Percentiles rank a stretch among this genome's conserved stretches.
phyloP scores from a whole-genome alignment of 306 rosid species.

The Cucurbita argyrosperma region DNA sequence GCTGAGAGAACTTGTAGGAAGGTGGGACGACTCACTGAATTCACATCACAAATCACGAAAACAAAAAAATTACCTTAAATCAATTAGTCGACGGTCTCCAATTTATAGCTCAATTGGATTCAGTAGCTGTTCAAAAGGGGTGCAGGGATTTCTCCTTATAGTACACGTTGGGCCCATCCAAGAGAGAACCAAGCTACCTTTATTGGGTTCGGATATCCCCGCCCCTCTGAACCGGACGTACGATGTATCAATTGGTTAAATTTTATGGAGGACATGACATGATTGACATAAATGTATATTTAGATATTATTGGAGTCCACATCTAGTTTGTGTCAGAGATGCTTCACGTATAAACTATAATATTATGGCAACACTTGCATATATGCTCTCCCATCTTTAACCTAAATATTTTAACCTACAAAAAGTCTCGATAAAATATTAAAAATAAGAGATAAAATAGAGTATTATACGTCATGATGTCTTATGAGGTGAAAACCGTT shows the following conservation, averaged over 20 bases:
- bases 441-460: neutral
- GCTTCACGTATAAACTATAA: neutral
- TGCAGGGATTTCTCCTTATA: no score
- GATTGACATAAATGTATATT: neutral
- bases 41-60: no score
- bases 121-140: no score
- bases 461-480: neutral
- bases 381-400: neutral
- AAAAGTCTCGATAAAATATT: neutral
- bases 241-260: neutral
- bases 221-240: no score
- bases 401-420: neutral
- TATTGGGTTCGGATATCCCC: no score
- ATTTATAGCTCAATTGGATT: no score
- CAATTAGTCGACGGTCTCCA: no score
- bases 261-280: neutral
- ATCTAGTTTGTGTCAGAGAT: neutral
- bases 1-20: no score
- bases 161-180: no score
- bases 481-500: neutral
- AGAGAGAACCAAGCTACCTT: no score
- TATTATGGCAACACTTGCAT: neutral
- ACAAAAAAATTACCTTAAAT: no score
- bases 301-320: neutral
- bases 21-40: no score